A percentile compares a stretch with the other conserved stretches of the same genome.
phyloP scores from a whole-genome alignment of 371 early-diverging fungal genomes.

The Mortierella sp. region DNA sequence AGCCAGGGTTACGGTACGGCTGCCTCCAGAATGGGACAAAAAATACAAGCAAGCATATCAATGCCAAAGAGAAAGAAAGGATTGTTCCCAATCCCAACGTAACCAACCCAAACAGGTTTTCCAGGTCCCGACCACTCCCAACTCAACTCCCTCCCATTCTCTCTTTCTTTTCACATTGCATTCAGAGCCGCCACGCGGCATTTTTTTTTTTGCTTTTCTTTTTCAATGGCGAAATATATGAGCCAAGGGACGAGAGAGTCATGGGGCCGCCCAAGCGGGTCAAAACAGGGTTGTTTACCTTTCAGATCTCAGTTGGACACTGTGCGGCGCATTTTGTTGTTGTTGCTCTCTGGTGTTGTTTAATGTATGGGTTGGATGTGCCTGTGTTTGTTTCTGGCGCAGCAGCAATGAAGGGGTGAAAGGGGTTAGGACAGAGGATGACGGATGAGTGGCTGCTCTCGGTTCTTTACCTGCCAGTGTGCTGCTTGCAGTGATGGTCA shows the following conservation, averaged over 20 bases:
- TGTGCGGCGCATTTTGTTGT: not conserved
- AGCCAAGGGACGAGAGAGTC: conserved; percentile 5
- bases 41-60: not conserved
- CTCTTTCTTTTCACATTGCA: not conserved
- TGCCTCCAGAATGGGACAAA: conserved; percentile 2
- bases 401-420: not conserved
- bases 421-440: not conserved
- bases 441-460: not conserved
- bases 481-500: not conserved
- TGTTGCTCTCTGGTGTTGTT: not conserved
- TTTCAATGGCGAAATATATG: conserved; percentile 8
- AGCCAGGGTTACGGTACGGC: not conserved
- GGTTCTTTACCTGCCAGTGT: not conserved
- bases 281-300: conserved; percentile 10
- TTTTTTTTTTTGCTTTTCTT: not conserved
- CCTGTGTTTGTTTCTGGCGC: conserved; percentile 3
- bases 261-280: conserved; percentile 15
- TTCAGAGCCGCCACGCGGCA: conserved; percentile 14
- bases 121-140: not conserved
- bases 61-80: not conserved
- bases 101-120: conserved; percentile 1
- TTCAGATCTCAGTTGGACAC: conserved; percentile 11
- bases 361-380: not conserved
- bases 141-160: not conserved
- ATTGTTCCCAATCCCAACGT: not conserved